phyloP scores from a whole-genome alignment of 1,284 basidiomycete species.

The Ganoderma leucocontextum region DNA sequence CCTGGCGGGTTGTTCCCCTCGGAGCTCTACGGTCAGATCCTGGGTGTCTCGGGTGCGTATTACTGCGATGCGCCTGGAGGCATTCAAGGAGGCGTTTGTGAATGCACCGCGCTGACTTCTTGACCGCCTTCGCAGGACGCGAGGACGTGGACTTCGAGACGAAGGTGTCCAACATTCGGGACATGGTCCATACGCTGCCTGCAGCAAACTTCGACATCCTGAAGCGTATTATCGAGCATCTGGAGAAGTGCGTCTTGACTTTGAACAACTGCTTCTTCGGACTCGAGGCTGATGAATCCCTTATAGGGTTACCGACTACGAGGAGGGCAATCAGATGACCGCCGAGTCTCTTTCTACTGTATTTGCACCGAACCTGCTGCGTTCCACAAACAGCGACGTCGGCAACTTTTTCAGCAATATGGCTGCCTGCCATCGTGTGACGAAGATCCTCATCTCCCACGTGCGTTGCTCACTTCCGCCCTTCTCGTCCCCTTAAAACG shows the following conservation, averaged over 20 bases:
- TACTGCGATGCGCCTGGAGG: neutral
- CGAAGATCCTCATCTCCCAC: slow-evolving; percentile 81
- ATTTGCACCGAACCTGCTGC: slow-evolving; percentile 80
- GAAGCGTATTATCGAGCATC: slow-evolving; percentile 78
- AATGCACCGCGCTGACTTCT: neutral
- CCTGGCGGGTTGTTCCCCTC: slow-evolving; percentile 82
- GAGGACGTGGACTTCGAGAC: slow-evolving; percentile 57
- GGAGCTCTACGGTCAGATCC: slow-evolving; percentile 69
- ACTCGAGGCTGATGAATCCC: neutral
- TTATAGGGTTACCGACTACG: slow-evolving; percentile 80
- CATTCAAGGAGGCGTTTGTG: no score
- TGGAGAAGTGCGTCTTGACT: slow-evolving; percentile 69
- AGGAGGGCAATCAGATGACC: slow-evolving; percentile 88
- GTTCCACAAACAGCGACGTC: slow-evolving; percentile 77
- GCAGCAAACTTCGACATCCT: slow-evolving; percentile 77
- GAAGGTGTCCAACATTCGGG: slow-evolving; percentile 68
- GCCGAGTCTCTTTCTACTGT: slow-evolving; percentile 84
- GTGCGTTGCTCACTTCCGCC: slow-evolving; percentile 51
- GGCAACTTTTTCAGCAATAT: slow-evolving; percentile 80
- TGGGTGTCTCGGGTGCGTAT: slow-evolving; percentile 70
- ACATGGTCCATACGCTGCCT: slow-evolving; percentile 73
- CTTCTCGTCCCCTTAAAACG: neutral
- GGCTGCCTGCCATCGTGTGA: slow-evolving; percentile 76
- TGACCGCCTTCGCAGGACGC: slow-evolving; percentile 19
- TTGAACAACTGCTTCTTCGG: neutral